A percentile compares a stretch with the other conserved stretches of the same genome.
These are phyloP conservation scores for Aspergillus sergii DNA, from an alignment of 2,329 filamentous ascomycete genomes.

Conservation along the genomic window DNA sequence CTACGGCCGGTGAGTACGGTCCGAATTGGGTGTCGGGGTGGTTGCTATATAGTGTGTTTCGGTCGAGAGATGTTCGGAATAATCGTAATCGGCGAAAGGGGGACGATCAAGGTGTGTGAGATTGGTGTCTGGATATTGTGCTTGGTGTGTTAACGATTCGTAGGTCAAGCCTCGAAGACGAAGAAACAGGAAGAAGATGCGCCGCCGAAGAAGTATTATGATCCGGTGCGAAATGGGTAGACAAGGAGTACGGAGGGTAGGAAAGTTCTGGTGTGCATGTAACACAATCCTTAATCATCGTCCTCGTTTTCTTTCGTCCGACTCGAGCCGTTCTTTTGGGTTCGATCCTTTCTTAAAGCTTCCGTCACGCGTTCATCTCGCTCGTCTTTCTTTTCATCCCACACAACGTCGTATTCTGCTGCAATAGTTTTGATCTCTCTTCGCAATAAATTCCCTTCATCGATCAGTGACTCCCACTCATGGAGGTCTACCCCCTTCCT, in stretches of 20 bases:
- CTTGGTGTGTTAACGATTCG: not conserved
- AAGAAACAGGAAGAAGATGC: conserved; percentile 28
- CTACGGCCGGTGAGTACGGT: conserved; percentile 46
- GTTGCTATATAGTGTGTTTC: conserved; percentile 52
- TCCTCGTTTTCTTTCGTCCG: conserved; percentile 6
- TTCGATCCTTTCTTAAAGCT: conserved; percentile 54
- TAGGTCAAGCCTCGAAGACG: conserved; percentile 25
- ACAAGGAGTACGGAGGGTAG: not conserved
- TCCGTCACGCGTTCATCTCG: conserved; percentile 62
- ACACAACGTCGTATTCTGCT: conserved; percentile 86
- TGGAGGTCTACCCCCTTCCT: conserved; percentile 72
- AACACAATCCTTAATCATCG: conserved; percentile 8
- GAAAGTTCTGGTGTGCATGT: not conserved
- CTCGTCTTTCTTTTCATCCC: conserved; percentile 77
- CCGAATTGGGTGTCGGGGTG: conserved; percentile 52
- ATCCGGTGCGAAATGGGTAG: conserved; percentile 43
- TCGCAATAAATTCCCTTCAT: conserved; percentile 76
- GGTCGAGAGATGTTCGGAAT: conserved; percentile 50
- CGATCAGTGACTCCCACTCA: conserved; percentile 76
- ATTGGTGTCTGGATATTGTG: not conserved
- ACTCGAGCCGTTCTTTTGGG: conserved; percentile 34
- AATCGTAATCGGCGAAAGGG: conserved; percentile 48
- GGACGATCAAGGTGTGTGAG: conserved; percentile 24
- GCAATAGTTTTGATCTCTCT: conserved; percentile 80
- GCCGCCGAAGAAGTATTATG: conserved; percentile 42